Percentiles rank a stretch among this genome's conserved stretches.
Conservation (phyloP, 2,329 filamentous ascomycete species). For the Trichoderma cornu-damae region DNA sequence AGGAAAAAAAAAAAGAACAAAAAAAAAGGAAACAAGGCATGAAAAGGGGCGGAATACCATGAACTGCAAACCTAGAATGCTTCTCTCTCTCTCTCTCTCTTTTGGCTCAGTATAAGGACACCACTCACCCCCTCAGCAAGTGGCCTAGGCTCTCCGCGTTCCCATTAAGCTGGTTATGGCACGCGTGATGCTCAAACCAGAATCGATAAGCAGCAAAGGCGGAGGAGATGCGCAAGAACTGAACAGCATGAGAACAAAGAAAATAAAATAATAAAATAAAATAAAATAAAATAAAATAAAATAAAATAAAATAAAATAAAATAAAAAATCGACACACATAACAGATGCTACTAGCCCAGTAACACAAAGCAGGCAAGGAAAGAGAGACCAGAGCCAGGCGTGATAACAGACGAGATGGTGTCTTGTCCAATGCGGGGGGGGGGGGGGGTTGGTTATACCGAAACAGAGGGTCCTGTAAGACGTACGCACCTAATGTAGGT, state of each 20-base stretch:
- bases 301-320: too few species aligned
- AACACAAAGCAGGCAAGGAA: neutral
- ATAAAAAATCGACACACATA: too few species aligned
- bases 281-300: too few species aligned
- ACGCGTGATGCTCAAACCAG: too few species aligned
- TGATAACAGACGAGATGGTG: neutral
- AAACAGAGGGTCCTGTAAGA: neutral
- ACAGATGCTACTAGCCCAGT: neutral
- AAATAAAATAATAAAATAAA: neutral
- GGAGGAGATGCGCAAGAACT: too few species aligned
- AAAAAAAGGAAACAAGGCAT: neutral
- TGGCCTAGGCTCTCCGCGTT: too few species aligned
- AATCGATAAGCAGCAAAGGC: too few species aligned
- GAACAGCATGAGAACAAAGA: neutral
- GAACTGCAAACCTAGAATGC: neutral
- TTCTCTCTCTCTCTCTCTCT: neutral
- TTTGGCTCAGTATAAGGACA: too few species aligned
- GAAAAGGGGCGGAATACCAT: neutral
- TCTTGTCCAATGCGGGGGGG: constrained; percentile 10
- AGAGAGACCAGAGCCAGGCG: neutral
- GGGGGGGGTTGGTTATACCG: constrained; percentile 5
- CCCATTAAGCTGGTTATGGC: too few species aligned
- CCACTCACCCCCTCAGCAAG: too few species aligned
- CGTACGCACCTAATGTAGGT: too few species aligned
- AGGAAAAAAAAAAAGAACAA: neutral